Conservation (phyloP, 441 rosid species). For the Gossypium laxum region DNA sequence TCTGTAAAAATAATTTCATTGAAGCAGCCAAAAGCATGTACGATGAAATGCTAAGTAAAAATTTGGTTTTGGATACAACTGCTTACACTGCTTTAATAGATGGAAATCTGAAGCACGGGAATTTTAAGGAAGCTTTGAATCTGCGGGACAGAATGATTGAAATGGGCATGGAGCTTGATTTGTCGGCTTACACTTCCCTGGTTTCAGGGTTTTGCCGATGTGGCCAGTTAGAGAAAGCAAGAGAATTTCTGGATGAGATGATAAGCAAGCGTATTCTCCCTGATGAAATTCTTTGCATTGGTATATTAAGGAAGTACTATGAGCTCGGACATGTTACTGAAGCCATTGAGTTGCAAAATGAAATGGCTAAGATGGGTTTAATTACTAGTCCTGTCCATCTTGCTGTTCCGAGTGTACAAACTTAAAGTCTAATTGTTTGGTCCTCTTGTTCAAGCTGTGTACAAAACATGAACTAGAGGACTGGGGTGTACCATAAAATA, state of each 20-base stretch:
- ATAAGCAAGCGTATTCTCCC: slow-evolving; percentile 43
- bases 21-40: slow-evolving; percentile 44
- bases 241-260: slow-evolving; percentile 52
- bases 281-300: slow-evolving; percentile 48
- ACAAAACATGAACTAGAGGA: neutral
- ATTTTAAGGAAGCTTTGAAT: slow-evolving; percentile 44
- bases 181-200: slow-evolving; percentile 52
- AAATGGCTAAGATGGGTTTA: slow-evolving; percentile 36
- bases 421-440: slow-evolving; percentile 19
- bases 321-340: slow-evolving; percentile 42
- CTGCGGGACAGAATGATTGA: slow-evolving; percentile 45
- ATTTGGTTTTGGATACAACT: slow-evolving; percentile 40
- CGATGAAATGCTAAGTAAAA: slow-evolving; percentile 36
- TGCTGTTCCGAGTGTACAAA: slow-evolving; percentile 27
- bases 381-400: slow-evolving; percentile 22
- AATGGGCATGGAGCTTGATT: slow-evolving; percentile 54
- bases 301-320: slow-evolving; percentile 46
- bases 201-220: slow-evolving; percentile 50
- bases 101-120: slow-evolving; percentile 52
- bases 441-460: neutral
- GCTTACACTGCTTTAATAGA: slow-evolving; percentile 53
- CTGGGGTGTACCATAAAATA: neutral
- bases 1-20: slow-evolving; percentile 49
- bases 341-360: slow-evolving; percentile 44
- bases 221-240: slow-evolving; percentile 43